Conservation (phyloP, 2,329 filamentous ascomycete species). For the Cercospora sesami region DNA sequence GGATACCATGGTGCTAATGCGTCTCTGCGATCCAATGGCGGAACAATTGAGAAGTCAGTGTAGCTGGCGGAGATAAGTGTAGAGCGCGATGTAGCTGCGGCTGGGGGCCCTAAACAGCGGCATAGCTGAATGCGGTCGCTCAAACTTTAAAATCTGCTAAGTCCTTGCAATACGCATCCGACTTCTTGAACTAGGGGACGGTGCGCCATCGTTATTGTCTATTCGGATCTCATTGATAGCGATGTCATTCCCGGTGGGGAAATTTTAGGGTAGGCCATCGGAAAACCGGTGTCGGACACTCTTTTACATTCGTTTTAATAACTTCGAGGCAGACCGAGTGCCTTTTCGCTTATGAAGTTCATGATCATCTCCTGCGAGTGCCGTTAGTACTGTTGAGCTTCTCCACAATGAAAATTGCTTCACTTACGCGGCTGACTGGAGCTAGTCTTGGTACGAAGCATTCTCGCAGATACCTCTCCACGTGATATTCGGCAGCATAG, state of each 20-base stretch:
- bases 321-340: conserved; percentile 64
- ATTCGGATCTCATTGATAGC: not conserved
- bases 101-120: not conserved
- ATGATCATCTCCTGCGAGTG: conserved; percentile 66
- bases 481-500: conserved; percentile 63
- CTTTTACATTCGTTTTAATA: conserved; percentile 51
- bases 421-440: conserved; percentile 55
- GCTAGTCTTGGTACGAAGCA: conserved; percentile 61
- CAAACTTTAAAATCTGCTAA: not conserved
- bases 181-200: not conserved
- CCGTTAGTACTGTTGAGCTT: not conserved
- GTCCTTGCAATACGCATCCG: not conserved
- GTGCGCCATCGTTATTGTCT: not conserved
- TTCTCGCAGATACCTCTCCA: conserved; percentile 61
- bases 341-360: conserved; percentile 71
- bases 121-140: not conserved
- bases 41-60: not conserved
- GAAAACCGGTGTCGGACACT: not conserved
- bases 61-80: not conserved
- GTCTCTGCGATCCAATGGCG: not conserved
- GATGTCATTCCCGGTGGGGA: not conserved
- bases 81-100: not conserved
- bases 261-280: not conserved
- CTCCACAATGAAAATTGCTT: not conserved
- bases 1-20: not conserved